Evolutionary conservation across 306 rosid species (phyloP).

Genomic region (Cicer yamashitae): DNA sequence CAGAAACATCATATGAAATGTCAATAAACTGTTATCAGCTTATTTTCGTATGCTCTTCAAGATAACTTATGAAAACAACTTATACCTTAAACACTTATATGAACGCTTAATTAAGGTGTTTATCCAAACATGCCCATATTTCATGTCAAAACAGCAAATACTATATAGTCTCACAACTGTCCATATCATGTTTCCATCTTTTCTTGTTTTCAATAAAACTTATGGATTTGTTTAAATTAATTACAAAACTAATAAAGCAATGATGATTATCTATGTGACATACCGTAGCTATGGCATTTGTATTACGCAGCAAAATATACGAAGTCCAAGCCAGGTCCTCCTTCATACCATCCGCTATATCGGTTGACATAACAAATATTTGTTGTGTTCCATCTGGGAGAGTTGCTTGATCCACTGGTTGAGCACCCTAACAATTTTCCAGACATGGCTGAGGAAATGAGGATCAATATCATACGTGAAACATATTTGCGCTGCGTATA

Average conservation of each 20-base stretch:
- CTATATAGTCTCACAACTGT: neutral
- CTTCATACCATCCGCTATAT: conserved; percentile 56
- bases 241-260: no score
- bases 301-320: conserved; percentile 76
- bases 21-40: no score
- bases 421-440: conserved; percentile 70
- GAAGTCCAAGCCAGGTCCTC: conserved; percentile 96
- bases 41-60: no score
- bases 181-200: neutral
- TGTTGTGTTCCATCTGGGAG: conserved; percentile 77
- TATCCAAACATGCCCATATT: neutral
- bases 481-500: conserved; percentile 32
- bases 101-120: no score
- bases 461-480: conserved; percentile 32
- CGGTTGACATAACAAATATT: conserved; percentile 72
- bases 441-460: conserved; percentile 8
- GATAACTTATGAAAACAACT: no score
- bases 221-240: conserved; percentile 7
- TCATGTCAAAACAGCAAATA: neutral
- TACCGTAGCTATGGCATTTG: conserved; percentile 76
- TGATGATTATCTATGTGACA: conserved; percentile 27
- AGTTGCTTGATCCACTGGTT: conserved; percentile 62
- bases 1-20: no score
- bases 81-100: no score
- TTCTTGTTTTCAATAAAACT: neutral